Conservation (phyloP, 306 rosid genomes). For the Cucumis sativus region DNA sequence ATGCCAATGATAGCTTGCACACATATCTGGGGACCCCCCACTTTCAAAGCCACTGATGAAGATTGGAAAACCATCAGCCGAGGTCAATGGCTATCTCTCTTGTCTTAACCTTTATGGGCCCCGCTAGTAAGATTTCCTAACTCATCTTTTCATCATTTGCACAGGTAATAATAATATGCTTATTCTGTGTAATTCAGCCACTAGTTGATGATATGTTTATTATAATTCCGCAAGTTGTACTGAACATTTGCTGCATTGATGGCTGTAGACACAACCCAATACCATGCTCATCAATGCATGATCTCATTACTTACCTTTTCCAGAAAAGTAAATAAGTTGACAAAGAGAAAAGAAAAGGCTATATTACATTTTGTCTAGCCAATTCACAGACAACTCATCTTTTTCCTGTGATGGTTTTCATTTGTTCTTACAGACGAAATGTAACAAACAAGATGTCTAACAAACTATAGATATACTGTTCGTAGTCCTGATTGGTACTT, state of each 20-base stretch:
- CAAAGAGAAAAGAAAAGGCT: neutral
- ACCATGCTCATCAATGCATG: conserved; percentile 5
- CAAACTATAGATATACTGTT: neutral
- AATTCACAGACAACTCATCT: neutral
- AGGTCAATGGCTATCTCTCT: conserved; percentile 11
- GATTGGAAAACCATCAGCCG: conserved; percentile 26
- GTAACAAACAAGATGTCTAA: neutral
- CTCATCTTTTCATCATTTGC: conserved; percentile 17
- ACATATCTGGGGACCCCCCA: conserved; percentile 46
- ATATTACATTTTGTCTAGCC: neutral
- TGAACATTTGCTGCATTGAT: conserved; percentile 7
- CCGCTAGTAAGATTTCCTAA: conserved; percentile 21
- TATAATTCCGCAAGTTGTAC: conserved; percentile 17
- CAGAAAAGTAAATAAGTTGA: neutral
- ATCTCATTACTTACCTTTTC: neutral
- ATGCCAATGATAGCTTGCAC: conserved; percentile 38
- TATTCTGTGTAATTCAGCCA: neutral
- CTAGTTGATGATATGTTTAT: conserved; percentile 9
- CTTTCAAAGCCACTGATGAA: conserved; percentile 47
- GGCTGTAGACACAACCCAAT: conserved; percentile 8
- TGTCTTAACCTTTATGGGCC: conserved; percentile 40
- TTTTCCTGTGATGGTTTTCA: neutral
- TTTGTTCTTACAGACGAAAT: neutral
- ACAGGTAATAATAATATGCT: conserved; percentile 25
- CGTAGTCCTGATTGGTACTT: neutral